Base-by-base conservation (phyloP, 768 basidiomycete genomes). In the Trametes punicea region DNA sequence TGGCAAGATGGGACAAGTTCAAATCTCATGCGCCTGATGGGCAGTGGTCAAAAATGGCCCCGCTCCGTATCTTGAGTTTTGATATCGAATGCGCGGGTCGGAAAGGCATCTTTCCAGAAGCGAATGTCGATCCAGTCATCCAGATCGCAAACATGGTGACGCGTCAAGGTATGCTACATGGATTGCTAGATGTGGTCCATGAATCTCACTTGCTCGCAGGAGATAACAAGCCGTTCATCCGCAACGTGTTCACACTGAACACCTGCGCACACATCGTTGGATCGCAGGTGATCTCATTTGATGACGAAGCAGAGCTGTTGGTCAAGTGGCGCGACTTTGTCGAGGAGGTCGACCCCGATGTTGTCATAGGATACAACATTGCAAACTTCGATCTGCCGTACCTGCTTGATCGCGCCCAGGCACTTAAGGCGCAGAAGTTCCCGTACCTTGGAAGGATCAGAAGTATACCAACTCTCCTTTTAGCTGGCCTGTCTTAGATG, bases 91-190 rank as follows among this genome's bases (percentile, higher is more conserved):
- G 97, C 71, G 97, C 97, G 0, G 97, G 97, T 20, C 77, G 97
- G 23, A 98, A 98, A 66, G 97, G 97, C 27, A 89, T 98, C 62
- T 99, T 99, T 67, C 97, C 97, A 0, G 97, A 98, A 66, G 80
- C 97, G 7, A 76, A 85, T 9, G 69, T 80, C 27, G 97, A 99
- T 71, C 96, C 96, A 8, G 93, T 99, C 52, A 98, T 98, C 64
- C 97, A 98, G 67, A 98, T 98, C 57, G 97, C 96, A 1, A 97
- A 93, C 70, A 98, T 98, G 97, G 96, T 98, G 10, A 98, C 95
- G 31, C 81, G 90, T 4, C 97, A 99, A 81, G 95, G 95, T 93
- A 51, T n/a, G 74, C 18, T 26, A 6, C 11, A 21, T 13, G 15
- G 44, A 30, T 33, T 57, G 25, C 38, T 42, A 16, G n/a, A n/a